These are phyloP conservation scores for Haplographium delicatum DNA, from an alignment of 495 filamentous ascomycete species.

Conservation along the genomic window DNA sequence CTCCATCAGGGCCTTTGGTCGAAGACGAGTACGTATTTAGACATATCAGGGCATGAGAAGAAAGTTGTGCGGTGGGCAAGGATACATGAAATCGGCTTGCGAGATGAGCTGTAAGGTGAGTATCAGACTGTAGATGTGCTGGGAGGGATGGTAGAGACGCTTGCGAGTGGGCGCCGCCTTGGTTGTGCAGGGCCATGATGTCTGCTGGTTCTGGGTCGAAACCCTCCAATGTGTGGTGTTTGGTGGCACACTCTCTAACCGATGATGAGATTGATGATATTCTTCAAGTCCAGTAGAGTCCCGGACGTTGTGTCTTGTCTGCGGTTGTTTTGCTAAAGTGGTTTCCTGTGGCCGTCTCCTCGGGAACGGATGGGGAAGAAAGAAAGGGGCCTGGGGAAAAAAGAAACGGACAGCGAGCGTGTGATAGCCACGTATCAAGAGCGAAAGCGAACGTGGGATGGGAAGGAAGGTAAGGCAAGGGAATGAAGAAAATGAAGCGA, in stretches of 20 bases:
- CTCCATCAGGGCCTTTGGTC: conserved; percentile 81
- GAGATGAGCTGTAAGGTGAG: conserved; percentile 89
- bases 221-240: conserved; percentile 16
- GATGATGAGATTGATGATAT: no score
- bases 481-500: background rate
- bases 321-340: no score
- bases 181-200: conserved; percentile 21
- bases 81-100: conserved; percentile 93
- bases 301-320: no score
- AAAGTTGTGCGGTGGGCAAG: conserved; percentile 79
- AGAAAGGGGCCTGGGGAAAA: no score
- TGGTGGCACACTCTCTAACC: background rate
- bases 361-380: no score
- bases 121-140: conserved; percentile 90
- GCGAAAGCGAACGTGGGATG: conserved; percentile 10
- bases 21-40: conserved; percentile 91
- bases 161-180: conserved; percentile 71
- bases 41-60: conserved; percentile 82
- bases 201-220: conserved; percentile 22
- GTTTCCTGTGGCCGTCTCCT: no score
- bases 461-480: background rate
- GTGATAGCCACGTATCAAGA: background rate
- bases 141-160: conserved; percentile 84
- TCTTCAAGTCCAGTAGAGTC: no score
- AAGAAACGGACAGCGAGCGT: conserved; percentile 4